Evolutionary conservation across 202 grass and related monocot genomes (phyloP), one percentile per base, ranked within the genome.

Genomic region (Setaria italica): DNA sequence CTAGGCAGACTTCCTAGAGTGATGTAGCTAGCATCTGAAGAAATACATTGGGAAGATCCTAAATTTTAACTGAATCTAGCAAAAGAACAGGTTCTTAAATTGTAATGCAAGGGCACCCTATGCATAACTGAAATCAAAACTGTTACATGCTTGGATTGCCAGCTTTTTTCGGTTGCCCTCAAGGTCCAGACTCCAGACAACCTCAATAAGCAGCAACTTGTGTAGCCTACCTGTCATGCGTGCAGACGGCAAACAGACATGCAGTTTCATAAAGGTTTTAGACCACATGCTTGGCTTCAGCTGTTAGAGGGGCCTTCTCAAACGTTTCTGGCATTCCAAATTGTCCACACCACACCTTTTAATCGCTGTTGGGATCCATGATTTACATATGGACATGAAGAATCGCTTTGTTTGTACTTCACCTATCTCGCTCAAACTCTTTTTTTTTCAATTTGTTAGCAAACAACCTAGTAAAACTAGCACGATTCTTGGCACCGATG

Each of bases 361-460:
- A n/a, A 57, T 43, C 20, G 20, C 51, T 29, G 30, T 59, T 42
- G 55, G 6, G 20, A 45, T 60, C 37, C 55, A 77, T 77, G 74
- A 35, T 77, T 82, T 82, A 59, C 34, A 75, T 46, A 76, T 55
- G 53, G 68, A 87, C 85, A 89, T 45, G 48, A 80, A 56, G 65
- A 90, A 41, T 87, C 65, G 81, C 85, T 87, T 84, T 65, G 85
- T 56, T 80, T 72, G 72, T 77, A 89, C 88, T 89, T 89, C 83
- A 82, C 25, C 67, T 16, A 35, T 35, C 68, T 16, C 46, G 2
- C 5, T 3, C 60, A 6, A 30, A 37, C 11, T 17, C 50, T 35
- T 35, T 74, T 35, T 39, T 64, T 42, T 79, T 53, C 53, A 56
- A 65, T 87, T 81, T 85, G 85, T 91, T 87, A 81, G 56, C 16